phyloP scores from a whole-genome alignment of 495 filamentous ascomycete species.

The Penicillium turbatum region DNA sequence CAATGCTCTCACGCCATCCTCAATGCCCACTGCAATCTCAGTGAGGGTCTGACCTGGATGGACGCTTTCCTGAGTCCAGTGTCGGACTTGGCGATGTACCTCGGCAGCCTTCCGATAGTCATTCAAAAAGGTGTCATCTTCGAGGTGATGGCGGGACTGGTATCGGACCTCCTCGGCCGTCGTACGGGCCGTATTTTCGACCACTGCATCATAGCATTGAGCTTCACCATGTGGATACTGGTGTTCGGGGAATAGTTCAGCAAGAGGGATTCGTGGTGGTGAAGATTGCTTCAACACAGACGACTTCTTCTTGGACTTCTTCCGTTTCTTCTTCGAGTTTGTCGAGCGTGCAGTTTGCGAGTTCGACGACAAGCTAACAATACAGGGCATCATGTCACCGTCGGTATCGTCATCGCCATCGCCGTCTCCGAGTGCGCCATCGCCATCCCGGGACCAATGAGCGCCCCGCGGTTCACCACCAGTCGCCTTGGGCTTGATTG shows the following conservation, averaged over 20 bases:
- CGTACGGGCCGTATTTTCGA: constrained; percentile 53
- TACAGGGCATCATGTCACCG: constrained; percentile 27
- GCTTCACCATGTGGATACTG: constrained; percentile 53
- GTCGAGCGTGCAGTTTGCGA: constrained; percentile 2
- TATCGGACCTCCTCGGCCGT: constrained; percentile 57
- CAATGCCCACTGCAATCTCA: constrained; percentile 58
- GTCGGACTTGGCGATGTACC: constrained; percentile 57
- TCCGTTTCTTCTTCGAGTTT: constrained; percentile 48
- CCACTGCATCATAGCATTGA: constrained; percentile 38
- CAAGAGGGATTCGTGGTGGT: constrained; percentile 52
- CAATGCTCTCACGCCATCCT: constrained; percentile 56
- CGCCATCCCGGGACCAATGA: constrained; percentile 39
- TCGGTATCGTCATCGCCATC: constrained; percentile 57
- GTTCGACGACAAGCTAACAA: constrained; percentile 21
- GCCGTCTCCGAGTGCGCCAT: constrained; percentile 35
- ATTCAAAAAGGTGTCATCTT: constrained; percentile 53
- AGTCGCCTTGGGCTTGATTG: constrained; percentile 38
- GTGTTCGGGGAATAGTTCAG: constrained; percentile 46
- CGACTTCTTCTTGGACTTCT: constrained; percentile 50
- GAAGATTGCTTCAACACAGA: constrained; percentile 42
- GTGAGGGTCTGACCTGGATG: constrained; percentile 55
- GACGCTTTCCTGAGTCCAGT: constrained; percentile 52
- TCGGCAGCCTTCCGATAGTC: constrained; percentile 61
- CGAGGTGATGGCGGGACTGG: constrained; percentile 38
- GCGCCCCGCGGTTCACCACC: constrained; percentile 36